Percentiles rank a stretch among this genome's conserved stretches.
Evolutionary conservation across 257 asterid genomes (phyloP).

Genomic region (Fraxinus cuspidata): DNA sequence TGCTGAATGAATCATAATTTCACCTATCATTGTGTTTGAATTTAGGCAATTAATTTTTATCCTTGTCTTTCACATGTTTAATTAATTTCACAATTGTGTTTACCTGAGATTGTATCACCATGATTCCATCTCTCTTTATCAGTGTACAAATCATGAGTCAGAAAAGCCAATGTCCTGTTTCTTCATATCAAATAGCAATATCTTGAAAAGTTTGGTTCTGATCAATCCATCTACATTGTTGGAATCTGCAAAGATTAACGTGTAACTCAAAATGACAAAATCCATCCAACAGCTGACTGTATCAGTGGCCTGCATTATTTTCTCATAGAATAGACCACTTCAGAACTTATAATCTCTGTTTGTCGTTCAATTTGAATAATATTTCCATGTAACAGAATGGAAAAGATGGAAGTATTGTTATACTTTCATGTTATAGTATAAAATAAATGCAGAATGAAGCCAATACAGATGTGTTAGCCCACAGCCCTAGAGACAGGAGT

Average conservation of each 20-base stretch:
- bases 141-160: neutral
- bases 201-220: neutral
- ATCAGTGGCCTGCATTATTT: neutral
- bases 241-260: neutral
- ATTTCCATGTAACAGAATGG: neutral
- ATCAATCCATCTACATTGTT: neutral
- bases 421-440: neutral
- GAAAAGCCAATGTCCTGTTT: neutral
- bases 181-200: neutral
- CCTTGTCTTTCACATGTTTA: constrained; percentile 3
- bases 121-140: neutral
- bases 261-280: neutral
- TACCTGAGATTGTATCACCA: neutral
- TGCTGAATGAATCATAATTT: neutral
- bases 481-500: neutral
- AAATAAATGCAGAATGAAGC: neutral
- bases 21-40: neutral
- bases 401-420: neutral
- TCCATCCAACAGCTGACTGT: neutral
- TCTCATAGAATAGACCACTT: neutral
- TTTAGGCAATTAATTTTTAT: neutral
- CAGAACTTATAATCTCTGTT: neutral
- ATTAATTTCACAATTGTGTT: neutral
- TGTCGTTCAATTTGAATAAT: neutral
- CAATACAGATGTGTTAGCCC: neutral